Base-by-base conservation (phyloP, 352 stramenopile species). In the Phytophthora pistaciae region DNA sequence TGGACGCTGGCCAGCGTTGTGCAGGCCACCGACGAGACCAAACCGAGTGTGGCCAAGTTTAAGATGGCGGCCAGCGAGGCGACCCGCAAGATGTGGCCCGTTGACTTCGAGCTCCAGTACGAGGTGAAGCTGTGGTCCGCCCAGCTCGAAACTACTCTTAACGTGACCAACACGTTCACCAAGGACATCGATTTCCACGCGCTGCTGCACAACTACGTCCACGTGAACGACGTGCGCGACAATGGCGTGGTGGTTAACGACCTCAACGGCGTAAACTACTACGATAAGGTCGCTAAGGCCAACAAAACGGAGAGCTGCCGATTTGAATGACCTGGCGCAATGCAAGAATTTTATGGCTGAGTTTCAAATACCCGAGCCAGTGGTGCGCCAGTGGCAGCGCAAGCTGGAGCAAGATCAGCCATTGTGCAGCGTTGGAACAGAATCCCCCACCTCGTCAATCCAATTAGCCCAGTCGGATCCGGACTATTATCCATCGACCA, bases 101-200 rank as follows among this genome's bases (percentile, higher is more conserved):
- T 29, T 29, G 46, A 54, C 20, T 54, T 54, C n/a, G 46, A 25
- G 46, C 46, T 54, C 3, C n/a, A 29, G 46, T 54, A 54, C 46
- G n/a, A 31, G 18, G 46, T 54, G 46, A 54, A 54, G 46, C 46
- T 54, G 20, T 54, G 9, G 6, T 54, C n/a, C 20, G 46, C n/a
- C 1, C n/a, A 25, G 20, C 21, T 54, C 11, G 46, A 25, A 20
- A n/a, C 46, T 25, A 29, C 46, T 14, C n/a, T 54, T 7, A 20
- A 54, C 18, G 21, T 54, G 9, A 20, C 14, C n/a, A 54, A 29
- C 46, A 54, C n/a, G 18, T 54, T 29, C 10, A 29, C 6, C 11
- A 29, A 29, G n/a, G 46, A 54, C 6, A 54, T 54, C 46, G 46
- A 25, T n/a, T 54, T 54, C 46, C 20, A 54, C n/a, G 46, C 21